Evolutionary conservation across 768 basidiomycete species (phyloP).

Genomic region (Mycena latifolia): DNA sequence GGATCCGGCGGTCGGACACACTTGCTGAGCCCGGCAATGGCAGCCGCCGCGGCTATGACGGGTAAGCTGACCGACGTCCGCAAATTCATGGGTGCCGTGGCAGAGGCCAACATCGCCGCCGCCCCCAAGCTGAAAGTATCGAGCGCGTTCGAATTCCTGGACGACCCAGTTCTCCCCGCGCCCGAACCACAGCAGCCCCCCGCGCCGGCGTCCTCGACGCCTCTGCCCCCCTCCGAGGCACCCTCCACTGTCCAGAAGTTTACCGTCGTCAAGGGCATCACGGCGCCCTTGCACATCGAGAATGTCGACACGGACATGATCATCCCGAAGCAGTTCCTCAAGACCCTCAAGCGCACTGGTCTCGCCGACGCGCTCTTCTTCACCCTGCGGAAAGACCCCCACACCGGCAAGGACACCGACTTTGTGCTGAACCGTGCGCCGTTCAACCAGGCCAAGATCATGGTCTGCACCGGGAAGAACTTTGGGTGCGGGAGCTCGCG

Average conservation of each 20-base stretch:
- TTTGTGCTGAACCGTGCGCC: conserved; percentile 88
- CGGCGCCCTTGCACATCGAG: conserved; percentile 83
- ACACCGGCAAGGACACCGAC: conserved; percentile 84
- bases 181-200: conserved; percentile 58
- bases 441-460: conserved; percentile 80
- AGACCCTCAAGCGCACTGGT: conserved; percentile 91
- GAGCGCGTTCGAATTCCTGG: conserved; percentile 82
- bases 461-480: conserved; percentile 89
- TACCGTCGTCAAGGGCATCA: conserved; percentile 76
- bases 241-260: conserved; percentile 72
- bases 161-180: conserved; percentile 71
- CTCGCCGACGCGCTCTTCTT: conserved; percentile 87
- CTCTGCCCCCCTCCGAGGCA: conserved; percentile 56
- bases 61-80: conserved; percentile 90
- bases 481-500: conserved; percentile 94
- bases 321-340: conserved; percentile 94
- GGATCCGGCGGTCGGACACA: conserved; percentile 92
- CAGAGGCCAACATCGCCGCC: conserved; percentile 57
- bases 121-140: conserved; percentile 75
- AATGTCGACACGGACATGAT: conserved; percentile 96
- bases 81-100: conserved; percentile 68
- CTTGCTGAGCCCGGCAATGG: conserved; percentile 92
- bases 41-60: conserved; percentile 89
- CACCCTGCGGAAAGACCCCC: conserved; percentile 81
- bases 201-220: conserved; percentile 45